Evolutionary conservation across 2,329 filamentous ascomycete species (phyloP).

Genomic region (Penicillium vulpinum): DNA sequence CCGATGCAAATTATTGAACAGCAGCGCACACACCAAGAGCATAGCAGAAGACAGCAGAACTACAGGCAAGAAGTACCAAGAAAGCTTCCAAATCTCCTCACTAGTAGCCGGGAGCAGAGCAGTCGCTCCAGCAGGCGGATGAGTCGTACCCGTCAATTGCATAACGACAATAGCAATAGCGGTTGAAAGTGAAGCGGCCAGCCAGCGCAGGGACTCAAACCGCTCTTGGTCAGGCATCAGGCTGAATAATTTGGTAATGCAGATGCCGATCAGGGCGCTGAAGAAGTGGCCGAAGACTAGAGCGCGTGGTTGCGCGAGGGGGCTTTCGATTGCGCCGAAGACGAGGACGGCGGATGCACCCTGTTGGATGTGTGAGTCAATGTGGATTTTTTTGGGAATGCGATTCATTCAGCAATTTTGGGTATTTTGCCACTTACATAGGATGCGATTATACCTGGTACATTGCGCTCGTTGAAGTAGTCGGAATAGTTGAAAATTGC

Average conservation of each 20-base stretch:
- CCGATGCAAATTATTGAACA: slow-evolving; percentile 36
- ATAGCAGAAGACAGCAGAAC: slow-evolving; percentile 33
- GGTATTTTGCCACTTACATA: slow-evolving; percentile 22
- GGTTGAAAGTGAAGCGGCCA: slow-evolving; percentile 35
- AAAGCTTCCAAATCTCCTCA: slow-evolving; percentile 29
- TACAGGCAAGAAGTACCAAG: slow-evolving; percentile 36
- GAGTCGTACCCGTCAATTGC: slow-evolving; percentile 35
- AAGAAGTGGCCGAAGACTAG: slow-evolving; percentile 37
- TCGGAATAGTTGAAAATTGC: slow-evolving; percentile 29
- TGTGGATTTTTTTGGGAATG: not conserved
- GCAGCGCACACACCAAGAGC: slow-evolving; percentile 28
- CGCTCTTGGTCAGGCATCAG: slow-evolving; percentile 33
- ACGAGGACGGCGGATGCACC: slow-evolving; percentile 37
- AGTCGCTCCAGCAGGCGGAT: slow-evolving; percentile 38
- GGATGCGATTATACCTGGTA: slow-evolving; percentile 30
- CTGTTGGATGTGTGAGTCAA: slow-evolving; percentile 8
- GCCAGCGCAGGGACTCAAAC: slow-evolving; percentile 31
- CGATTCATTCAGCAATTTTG: not conserved
- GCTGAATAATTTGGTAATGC: slow-evolving; percentile 34
- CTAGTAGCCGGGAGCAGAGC: slow-evolving; percentile 34
- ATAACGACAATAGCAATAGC: slow-evolving; percentile 32
- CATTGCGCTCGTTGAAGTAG: slow-evolving; percentile 27
- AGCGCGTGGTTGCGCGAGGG: slow-evolving; percentile 35
- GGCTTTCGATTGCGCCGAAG: slow-evolving; percentile 35
- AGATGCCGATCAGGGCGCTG: slow-evolving; percentile 32